Base-by-base conservation (phyloP, 2,329 filamentous ascomycete genomes). In the Leptodontidium sp. region DNA sequence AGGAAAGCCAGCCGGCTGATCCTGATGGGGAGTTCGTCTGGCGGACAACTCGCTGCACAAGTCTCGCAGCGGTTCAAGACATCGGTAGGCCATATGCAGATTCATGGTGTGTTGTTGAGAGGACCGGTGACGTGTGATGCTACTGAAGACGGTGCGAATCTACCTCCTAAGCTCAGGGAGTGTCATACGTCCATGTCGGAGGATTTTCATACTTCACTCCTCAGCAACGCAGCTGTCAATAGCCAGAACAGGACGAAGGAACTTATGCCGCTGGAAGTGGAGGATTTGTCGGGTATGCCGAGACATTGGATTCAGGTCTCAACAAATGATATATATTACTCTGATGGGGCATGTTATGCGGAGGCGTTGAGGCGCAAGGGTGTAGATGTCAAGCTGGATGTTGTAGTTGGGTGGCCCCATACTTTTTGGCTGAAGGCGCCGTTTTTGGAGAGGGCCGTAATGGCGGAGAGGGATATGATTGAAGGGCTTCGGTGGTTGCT, bases 351-450 rank as follows among this genome's bases (percentile, higher is more conserved):
- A 9, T 86, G 84, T 70, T 85, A 85, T 72, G 84, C 81, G 4
- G 81, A 81, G 74, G 74, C 79, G 2, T 74, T 86, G 68, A 77
- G 75, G 50, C 75, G 78, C 14, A 79, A 78, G 4, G 82, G 81
- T 12, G 78, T 81, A 0, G 78, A 81, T 14, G 81, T 85, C 0
- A 78, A 74, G 66, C 73, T 84, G 7, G 80, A 83, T 71, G 78
- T 85, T 1, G 78, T 84, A 35, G 69, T 73, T 65, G 84, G 84
- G 9, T 85, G 81, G 79, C 84, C 84, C 21, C 84, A 86, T 77
- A 86, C 84, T 8, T 86, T 85, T 72, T 86, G 85, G 84, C 73
- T 86, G 67, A 80, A 82, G 76, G 80, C 80, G 24, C 83, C 82
- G 43, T 75, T 67, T 66, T 72, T 85, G 72, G 74, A 79, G 14